phyloP scores from a whole-genome alignment of 2,329 filamentous ascomycete species.

The Diplodia intermedia region DNA sequence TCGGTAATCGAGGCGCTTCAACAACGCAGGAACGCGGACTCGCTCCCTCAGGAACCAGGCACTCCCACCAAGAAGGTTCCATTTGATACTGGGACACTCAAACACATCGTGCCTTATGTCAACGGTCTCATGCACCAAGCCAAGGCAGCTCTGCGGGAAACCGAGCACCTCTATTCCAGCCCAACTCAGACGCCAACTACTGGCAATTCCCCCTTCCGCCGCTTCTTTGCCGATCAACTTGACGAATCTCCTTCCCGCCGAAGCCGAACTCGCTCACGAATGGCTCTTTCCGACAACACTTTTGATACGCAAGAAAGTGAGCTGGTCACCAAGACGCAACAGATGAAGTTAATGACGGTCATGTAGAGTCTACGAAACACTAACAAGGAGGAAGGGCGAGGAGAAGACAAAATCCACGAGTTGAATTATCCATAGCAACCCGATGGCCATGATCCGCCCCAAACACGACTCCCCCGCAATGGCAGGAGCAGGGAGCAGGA shows the following conservation, averaged over 20 bases:
- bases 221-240: slow-evolving; percentile 38
- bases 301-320: slow-evolving; percentile 32
- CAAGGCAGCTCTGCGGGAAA: slow-evolving; percentile 56
- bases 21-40: slow-evolving; percentile 51
- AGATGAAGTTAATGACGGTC: slow-evolving; percentile 52
- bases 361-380: slow-evolving; percentile 41
- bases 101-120: slow-evolving; percentile 65
- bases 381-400: neutral
- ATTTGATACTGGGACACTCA: slow-evolving; percentile 69
- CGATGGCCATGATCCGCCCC: neutral
- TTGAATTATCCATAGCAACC: neutral
- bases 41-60: slow-evolving; percentile 39
- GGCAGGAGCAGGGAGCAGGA: slow-evolving; percentile 18
- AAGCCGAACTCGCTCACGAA: slow-evolving; percentile 23
- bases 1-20: slow-evolving; percentile 68
- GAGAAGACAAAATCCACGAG: neutral
- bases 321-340: slow-evolving; percentile 33
- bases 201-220: slow-evolving; percentile 45
- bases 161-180: slow-evolving; percentile 56
- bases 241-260: slow-evolving; percentile 31
- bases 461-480: slow-evolving; percentile 16
- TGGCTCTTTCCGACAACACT: slow-evolving; percentile 15
- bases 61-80: slow-evolving; percentile 63
- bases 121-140: slow-evolving; percentile 56
- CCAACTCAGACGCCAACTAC: slow-evolving; percentile 46